phyloP scores from a whole-genome alignment of 306 rosid genomes.

The Dalbergia oliveri region DNA sequence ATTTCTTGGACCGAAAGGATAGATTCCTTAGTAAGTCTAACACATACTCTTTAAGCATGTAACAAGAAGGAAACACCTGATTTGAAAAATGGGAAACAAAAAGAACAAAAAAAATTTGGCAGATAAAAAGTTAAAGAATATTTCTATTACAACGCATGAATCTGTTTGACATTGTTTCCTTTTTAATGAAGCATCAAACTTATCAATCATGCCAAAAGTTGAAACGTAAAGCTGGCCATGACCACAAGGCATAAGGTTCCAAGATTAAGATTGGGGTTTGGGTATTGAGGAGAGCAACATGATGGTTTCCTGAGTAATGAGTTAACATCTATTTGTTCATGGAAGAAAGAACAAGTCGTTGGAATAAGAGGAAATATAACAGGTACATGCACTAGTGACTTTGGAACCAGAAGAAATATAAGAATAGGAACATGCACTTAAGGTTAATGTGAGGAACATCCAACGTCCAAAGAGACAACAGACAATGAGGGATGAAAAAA shows the following conservation, averaged over 20 bases:
- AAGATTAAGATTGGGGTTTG: not conserved
- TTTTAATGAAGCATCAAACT: not conserved
- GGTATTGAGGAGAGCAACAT: not conserved
- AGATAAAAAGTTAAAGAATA: slow-evolving; percentile 25
- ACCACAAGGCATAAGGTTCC: slow-evolving; percentile 23
- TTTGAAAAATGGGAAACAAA: not conserved
- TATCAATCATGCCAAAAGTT: slow-evolving; percentile 18
- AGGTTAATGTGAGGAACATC: not conserved
- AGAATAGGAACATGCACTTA: not conserved
- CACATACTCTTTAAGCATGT: not conserved
- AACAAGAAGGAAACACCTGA: not conserved
- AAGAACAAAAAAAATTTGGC: not conserved
- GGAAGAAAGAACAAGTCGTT: not conserved
- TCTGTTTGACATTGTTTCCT: not conserved
- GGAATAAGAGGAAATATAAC: not conserved
- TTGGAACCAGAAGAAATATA: no score
- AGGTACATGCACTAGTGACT: not conserved
- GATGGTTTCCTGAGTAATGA: not conserved
- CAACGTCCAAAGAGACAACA: not conserved
- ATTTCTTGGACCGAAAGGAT: slow-evolving; percentile 3
- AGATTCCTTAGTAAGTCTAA: not conserved
- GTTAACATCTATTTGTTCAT: not conserved
- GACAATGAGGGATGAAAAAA: not conserved
- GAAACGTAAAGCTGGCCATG: not conserved
- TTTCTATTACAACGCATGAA: slow-evolving; percentile 2